Percentiles rank a stretch among this genome's conserved stretches.
Conservation (phyloP, 2,329 filamentous ascomycete genomes). For the Pseudohalonectria lignicola region DNA sequence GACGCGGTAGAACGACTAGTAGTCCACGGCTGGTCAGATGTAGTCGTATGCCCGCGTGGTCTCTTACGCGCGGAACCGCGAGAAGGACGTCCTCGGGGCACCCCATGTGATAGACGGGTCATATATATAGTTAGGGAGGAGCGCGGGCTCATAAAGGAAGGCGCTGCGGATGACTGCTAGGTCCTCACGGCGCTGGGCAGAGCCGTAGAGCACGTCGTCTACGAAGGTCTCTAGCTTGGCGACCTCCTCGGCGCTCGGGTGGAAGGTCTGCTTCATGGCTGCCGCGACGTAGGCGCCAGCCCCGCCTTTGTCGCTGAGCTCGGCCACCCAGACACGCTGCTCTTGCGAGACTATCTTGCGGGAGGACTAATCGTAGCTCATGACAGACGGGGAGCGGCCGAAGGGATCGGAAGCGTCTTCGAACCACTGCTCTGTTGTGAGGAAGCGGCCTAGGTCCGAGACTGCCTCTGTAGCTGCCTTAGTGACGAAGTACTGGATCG, state of each 20-base stretch:
- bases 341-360: conserved; percentile 31
- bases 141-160: conserved; percentile 42
- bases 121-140: conserved; percentile 31
- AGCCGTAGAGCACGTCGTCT: conserved; percentile 35
- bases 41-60: conserved; percentile 49
- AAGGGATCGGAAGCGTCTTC: conserved; percentile 41
- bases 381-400: conserved; percentile 38
- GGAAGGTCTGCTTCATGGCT: conserved; percentile 40
- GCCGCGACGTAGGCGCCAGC: conserved; percentile 44
- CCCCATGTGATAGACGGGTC: too few species aligned
- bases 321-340: conserved; percentile 44
- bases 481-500: conserved; percentile 44
- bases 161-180: conserved; percentile 41
- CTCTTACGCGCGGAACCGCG: too few species aligned
- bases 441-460: conserved; percentile 36
- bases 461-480: conserved; percentile 32
- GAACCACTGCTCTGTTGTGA: conserved; percentile 41
- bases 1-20: conserved; percentile 47
- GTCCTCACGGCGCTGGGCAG: conserved; percentile 31
- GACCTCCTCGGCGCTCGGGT: conserved; percentile 36
- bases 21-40: conserved; percentile 41
- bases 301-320: conserved; percentile 48
- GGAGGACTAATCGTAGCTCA: conserved; percentile 43
- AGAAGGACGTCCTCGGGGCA: too few species aligned
- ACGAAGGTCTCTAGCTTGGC: conserved; percentile 42